phyloP scores from a whole-genome alignment of 75 land plant species.

The Pinus albicaulis region DNA sequence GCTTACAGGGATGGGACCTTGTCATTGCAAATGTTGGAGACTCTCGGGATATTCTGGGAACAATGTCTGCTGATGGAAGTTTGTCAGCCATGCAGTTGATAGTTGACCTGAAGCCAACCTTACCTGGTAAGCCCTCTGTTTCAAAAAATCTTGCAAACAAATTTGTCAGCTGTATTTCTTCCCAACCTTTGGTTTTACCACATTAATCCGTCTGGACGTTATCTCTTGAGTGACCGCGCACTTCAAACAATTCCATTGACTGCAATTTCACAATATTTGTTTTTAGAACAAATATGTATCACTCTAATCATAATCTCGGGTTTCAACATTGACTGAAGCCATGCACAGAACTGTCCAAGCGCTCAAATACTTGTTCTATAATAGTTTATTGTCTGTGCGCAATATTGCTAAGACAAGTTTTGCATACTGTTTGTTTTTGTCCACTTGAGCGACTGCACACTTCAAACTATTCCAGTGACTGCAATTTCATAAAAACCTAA shows the following conservation, averaged over 20 bases:
- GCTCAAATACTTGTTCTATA: no score
- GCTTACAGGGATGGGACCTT: slow-evolving; percentile 13
- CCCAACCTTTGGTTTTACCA: not conserved
- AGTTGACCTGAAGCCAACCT: slow-evolving; percentile 71
- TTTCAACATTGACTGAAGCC: no score
- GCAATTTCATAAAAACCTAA: not conserved
- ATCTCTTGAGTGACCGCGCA: not conserved
- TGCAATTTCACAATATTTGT: not conserved
- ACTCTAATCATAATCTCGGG: no score
- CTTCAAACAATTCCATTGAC: no score
- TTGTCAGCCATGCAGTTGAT: slow-evolving; percentile 73
- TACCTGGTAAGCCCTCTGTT: slow-evolving; percentile 15
- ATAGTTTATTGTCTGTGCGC: no score
- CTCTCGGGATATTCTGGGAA: slow-evolving; percentile 78
- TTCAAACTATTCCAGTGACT: no score
- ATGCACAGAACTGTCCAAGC: no score
- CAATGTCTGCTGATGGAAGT: slow-evolving; percentile 49
- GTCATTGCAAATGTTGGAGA: slow-evolving; percentile 79
- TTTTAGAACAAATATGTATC: no score
- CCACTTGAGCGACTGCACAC: not conserved
- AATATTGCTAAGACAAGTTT: no score
- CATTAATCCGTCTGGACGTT: not conserved
- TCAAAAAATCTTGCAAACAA: slow-evolving; percentile 27
- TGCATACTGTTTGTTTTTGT: no score
- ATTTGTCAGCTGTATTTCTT: not conserved